Evolutionary conservation across 2,329 filamentous ascomycete species (phyloP).

Genomic region (Fusarium sp.): DNA sequence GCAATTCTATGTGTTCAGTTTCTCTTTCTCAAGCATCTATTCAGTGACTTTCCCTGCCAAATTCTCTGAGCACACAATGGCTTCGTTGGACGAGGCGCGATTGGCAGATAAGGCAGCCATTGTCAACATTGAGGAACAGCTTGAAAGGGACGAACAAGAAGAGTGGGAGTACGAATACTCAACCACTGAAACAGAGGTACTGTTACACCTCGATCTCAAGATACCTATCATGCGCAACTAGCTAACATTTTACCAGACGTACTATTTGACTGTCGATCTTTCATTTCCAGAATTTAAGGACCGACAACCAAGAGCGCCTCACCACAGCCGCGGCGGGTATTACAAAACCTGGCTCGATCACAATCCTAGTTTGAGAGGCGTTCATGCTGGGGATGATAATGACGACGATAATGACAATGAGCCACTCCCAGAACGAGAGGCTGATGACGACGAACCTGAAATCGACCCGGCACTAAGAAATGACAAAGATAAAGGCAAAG

Average conservation of each 20-base stretch:
- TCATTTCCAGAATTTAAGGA: constrained; percentile 67
- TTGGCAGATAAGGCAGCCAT: constrained; percentile 40
- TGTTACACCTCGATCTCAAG: background rate
- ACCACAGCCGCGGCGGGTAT: constrained; percentile 57
- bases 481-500: constrained; percentile 36
- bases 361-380: constrained; percentile 31
- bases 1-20: background rate
- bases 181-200: constrained; percentile 68
- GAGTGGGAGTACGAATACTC: constrained; percentile 77
- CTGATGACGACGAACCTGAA: constrained; percentile 44
- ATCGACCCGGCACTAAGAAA: constrained; percentile 37
- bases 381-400: constrained; percentile 28
- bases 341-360: constrained; percentile 54
- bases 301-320: constrained; percentile 51
- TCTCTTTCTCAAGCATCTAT: background rate
- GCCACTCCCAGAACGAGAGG: constrained; percentile 47
- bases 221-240: background rate
- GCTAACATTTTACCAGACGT: constrained; percentile 54
- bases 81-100: constrained; percentile 24
- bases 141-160: constrained; percentile 57
- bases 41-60: background rate
- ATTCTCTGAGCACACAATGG: constrained; percentile 11
- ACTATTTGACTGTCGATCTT: constrained; percentile 71
- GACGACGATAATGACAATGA: constrained; percentile 47
- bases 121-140: constrained; percentile 43